These are phyloP conservation scores for Nemania abortiva DNA, from an alignment of 2,329 filamentous ascomycete species.

Conservation along the genomic window DNA sequence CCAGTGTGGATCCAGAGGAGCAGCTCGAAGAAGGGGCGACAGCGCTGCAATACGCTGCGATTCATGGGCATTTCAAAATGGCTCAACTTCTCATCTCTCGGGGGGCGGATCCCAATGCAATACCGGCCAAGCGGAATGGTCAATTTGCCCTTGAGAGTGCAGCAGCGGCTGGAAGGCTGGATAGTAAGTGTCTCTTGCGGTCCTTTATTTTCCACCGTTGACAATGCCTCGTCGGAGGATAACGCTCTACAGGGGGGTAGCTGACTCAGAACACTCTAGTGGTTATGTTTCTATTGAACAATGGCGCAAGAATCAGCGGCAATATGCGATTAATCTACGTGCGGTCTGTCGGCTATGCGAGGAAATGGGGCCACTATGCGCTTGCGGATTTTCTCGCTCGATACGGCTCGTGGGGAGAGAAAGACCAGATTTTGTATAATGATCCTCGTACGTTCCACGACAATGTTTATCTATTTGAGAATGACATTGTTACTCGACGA, in stretches of 20 bases:
- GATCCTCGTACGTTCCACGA: no score
- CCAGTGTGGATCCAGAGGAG: background rate
- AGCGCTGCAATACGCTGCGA: background rate
- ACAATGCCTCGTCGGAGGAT: no score
- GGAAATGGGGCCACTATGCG: background rate
- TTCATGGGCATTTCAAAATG: conserved; percentile 6
- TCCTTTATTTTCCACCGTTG: no score
- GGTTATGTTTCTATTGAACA: background rate
- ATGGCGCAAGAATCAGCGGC: background rate
- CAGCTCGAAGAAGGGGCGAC: background rate
- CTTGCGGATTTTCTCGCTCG: conserved; percentile 8
- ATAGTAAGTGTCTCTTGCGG: no score
- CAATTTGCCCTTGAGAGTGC: no score
- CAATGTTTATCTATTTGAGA: no score
- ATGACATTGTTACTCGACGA: no score
- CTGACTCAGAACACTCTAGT: no score
- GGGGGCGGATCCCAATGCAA: no score
- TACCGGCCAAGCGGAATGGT: no score
- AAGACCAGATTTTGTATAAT: background rate
- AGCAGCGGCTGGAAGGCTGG: no score
- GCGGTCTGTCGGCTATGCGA: background rate
- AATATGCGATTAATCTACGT: conserved; percentile 17
- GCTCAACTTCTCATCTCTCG: conserved; percentile 3
- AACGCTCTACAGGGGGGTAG: no score
- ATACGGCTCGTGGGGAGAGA: conserved; percentile 6